These are phyloP conservation scores for Trichoderma atroviride DNA, from an alignment of 2,329 filamentous ascomycete genomes.

Conservation along the genomic window DNA sequence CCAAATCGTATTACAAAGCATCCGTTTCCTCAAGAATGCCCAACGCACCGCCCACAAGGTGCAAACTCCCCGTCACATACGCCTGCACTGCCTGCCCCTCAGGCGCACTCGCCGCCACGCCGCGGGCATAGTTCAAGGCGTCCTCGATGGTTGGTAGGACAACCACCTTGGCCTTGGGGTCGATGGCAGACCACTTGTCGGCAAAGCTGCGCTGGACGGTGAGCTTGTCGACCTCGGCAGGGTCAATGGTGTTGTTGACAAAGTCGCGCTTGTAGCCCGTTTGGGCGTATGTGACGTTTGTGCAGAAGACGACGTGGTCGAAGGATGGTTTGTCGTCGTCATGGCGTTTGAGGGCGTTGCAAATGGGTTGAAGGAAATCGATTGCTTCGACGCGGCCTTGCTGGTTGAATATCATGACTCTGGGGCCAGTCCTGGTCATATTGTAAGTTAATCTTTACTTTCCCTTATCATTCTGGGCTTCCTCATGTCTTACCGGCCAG, in stretches of 20 bases:
- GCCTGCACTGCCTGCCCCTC: conserved; percentile 47
- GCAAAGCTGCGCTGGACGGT: conserved; percentile 58
- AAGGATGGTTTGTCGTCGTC: conserved; percentile 50
- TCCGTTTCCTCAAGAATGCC: conserved; percentile 52
- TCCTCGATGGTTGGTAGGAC: conserved; percentile 59
- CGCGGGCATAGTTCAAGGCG: conserved; percentile 52
- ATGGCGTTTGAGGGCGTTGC: conserved; percentile 40
- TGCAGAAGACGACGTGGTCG: conserved; percentile 79
- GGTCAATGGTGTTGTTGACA: conserved; percentile 58
- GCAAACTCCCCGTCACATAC: conserved; percentile 64
- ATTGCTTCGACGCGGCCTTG: conserved; percentile 59
- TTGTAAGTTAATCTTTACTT: background rate
- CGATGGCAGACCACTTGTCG: conserved; percentile 52
- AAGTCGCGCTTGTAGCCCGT: conserved; percentile 60
- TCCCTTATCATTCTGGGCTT: background rate
- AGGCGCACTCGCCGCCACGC: background rate
- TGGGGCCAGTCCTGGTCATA: conserved; percentile 41
- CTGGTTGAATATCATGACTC: conserved; percentile 86
- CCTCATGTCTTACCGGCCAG: conserved; percentile 34
- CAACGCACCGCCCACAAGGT: conserved; percentile 61
- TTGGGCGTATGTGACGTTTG: conserved; percentile 64
- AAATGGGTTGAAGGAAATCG: conserved; percentile 55
- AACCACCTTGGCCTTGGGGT: conserved; percentile 49
- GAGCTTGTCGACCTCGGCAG: conserved; percentile 54
- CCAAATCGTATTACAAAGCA: conserved; percentile 42